Evolutionary conservation across 2,329 filamentous ascomycete genomes (phyloP).

Genomic region (Curvularia spicifera): DNA sequence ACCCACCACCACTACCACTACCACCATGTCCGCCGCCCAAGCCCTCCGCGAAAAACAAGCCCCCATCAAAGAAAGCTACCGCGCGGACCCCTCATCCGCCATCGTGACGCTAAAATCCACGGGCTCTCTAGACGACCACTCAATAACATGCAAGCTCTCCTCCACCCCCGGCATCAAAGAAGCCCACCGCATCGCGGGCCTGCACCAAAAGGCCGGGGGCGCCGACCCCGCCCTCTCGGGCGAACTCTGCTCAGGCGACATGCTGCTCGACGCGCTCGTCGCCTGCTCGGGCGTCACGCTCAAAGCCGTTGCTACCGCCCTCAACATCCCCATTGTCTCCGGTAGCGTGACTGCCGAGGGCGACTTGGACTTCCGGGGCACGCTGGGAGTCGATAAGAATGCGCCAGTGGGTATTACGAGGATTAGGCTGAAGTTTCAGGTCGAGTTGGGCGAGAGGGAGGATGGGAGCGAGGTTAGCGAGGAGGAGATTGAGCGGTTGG

Average conservation of each 20-base stretch:
- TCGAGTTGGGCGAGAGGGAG: slow-evolving; percentile 48
- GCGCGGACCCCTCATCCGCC: slow-evolving; percentile 53
- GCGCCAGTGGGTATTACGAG: slow-evolving; percentile 57
- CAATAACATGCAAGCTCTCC: slow-evolving; percentile 57
- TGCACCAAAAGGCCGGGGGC: slow-evolving; percentile 58
- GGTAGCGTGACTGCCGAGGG: slow-evolving; percentile 55
- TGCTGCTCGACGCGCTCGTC: slow-evolving; percentile 59
- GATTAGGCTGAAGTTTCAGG: slow-evolving; percentile 54
- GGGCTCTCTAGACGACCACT: slow-evolving; percentile 54
- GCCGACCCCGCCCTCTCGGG: slow-evolving; percentile 52
- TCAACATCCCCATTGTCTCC: slow-evolving; percentile 53
- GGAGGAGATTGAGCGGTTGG: slow-evolving; percentile 54
- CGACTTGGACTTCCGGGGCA: slow-evolving; percentile 58
- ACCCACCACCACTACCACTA: no score
- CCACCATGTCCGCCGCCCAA: slow-evolving; percentile 37
- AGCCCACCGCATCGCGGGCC: slow-evolving; percentile 54
- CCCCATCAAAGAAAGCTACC: slow-evolving; percentile 57
- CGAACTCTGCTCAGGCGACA: slow-evolving; percentile 58
- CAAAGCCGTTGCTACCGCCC: slow-evolving; percentile 58
- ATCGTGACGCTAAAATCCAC: slow-evolving; percentile 55
- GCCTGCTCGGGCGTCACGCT: slow-evolving; percentile 60
- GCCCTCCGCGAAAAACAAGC: slow-evolving; percentile 57
- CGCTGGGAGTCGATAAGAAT: slow-evolving; percentile 55
- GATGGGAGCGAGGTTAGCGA: slow-evolving; percentile 49
- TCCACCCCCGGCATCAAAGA: slow-evolving; percentile 51